Evolutionary conservation across 495 filamentous ascomycete genomes (phyloP).

Genomic region (Aspergillus cristatus): DNA sequence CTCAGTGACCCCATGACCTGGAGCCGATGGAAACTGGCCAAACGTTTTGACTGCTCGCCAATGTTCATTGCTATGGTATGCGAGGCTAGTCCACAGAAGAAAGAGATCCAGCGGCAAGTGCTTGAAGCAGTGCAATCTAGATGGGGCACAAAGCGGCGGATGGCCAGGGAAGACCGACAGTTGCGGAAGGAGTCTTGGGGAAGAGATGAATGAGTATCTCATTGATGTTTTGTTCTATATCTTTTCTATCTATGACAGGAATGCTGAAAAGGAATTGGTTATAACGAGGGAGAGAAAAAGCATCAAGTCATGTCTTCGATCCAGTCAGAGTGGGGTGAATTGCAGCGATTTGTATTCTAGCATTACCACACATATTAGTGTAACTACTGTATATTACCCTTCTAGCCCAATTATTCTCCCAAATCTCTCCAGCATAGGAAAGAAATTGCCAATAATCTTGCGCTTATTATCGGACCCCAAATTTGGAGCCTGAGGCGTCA

Average conservation of each 20-base stretch:
- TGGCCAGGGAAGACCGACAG: slow-evolving; percentile 64
- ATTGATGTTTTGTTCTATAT: not conserved
- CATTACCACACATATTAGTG: not conserved
- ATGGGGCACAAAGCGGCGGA: slow-evolving; percentile 63
- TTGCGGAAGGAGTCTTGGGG: slow-evolving; percentile 55
- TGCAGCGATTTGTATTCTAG: slow-evolving; percentile 11
- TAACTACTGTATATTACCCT: too few relatives aligned
- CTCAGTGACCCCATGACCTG: slow-evolving; percentile 57
- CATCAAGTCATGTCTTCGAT: too few relatives aligned
- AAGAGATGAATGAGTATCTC: slow-evolving; percentile 29
- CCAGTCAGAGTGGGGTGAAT: too few relatives aligned
- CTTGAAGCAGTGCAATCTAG: slow-evolving; percentile 54
- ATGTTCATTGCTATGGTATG: slow-evolving; percentile 58
- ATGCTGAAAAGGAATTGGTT: too few relatives aligned
- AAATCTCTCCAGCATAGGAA: too few relatives aligned
- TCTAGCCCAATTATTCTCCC: too few relatives aligned
- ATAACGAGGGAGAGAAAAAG: too few relatives aligned
- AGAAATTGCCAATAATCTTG: too few relatives aligned
- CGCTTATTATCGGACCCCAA: too few relatives aligned
- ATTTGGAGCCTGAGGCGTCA: too few relatives aligned
- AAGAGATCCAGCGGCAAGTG: slow-evolving; percentile 42
- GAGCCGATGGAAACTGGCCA: slow-evolving; percentile 61
- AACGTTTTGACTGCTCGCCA: slow-evolving; percentile 66
- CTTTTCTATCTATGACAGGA: slow-evolving; percentile 2
- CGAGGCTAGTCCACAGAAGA: slow-evolving; percentile 38